Evolutionary conservation across 139 green algal genomes (phyloP).

Genomic region (Chlamydomonas schloesseri): DNA sequence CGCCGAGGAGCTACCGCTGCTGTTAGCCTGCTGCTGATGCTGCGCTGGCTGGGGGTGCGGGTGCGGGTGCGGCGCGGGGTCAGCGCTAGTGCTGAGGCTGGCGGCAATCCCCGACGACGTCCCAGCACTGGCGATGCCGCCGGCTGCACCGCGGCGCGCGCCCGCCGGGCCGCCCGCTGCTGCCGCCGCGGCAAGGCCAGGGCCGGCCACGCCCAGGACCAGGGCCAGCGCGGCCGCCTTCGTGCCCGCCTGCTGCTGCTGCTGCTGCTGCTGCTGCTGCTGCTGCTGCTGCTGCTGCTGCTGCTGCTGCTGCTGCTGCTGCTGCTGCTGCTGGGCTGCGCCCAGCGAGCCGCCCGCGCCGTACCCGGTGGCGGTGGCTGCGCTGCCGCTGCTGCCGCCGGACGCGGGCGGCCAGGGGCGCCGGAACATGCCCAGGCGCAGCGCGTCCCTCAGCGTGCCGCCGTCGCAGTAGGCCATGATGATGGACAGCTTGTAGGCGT

Average conservation of each 20-base stretch:
- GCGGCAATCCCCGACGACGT: no score
- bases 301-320: background rate
- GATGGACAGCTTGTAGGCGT: slow-evolving; percentile 33
- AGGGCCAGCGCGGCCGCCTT: no score
- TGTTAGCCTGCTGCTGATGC: no score
- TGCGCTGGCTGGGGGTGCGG: no score
- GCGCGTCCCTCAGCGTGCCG: slow-evolving; percentile 20
- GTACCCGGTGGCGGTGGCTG: background rate
- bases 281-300: background rate
- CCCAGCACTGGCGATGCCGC: no score
- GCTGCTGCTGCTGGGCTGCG: background rate
- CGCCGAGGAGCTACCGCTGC: no score
- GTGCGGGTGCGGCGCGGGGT: no score
- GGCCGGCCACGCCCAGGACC: background rate
- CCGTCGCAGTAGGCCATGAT: slow-evolving; percentile 35
- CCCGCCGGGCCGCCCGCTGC: no score
- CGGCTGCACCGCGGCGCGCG: no score
- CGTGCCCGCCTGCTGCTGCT: background rate
- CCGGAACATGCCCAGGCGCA: background rate
- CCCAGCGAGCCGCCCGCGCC: background rate
- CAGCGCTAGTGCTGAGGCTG: no score
- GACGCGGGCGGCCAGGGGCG: background rate
- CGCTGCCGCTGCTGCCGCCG: background rate
- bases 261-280: background rate
- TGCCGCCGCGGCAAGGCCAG: no score